phyloP scores from a whole-genome alignment of 352 stramenopile species.

The Globisporangium cystogenes region DNA sequence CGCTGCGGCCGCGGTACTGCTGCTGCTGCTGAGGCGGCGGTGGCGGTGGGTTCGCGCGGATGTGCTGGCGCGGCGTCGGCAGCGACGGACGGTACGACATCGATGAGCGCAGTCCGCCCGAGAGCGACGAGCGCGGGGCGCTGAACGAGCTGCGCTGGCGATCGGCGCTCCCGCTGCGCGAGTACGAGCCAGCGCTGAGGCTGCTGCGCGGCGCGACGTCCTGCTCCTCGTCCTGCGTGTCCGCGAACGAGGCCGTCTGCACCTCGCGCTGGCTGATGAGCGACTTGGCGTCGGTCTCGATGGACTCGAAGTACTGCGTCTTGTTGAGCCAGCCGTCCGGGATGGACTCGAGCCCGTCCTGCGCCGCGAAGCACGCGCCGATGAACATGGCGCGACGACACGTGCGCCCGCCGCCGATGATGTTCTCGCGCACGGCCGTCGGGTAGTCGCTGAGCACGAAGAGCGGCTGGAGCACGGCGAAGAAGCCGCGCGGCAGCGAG shows the following conservation, averaged over 20 bases:
- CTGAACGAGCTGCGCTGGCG: background rate
- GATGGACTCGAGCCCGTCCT: conserved; percentile 63
- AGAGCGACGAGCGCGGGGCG: conserved; percentile 35
- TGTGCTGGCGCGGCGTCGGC: conserved; percentile 9
- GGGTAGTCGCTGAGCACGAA: conserved; percentile 78
- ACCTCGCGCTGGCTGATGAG: conserved; percentile 62
- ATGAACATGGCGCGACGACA: conserved; percentile 81
- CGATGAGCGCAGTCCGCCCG: conserved; percentile 11
- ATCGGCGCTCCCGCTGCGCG: conserved; percentile 27
- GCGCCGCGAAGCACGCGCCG: conserved; percentile 70
- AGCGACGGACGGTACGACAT: conserved; percentile 3
- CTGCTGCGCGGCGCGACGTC: conserved; percentile 32
- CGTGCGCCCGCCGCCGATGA: conserved; percentile 70
- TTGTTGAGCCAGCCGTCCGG: conserved; percentile 73
- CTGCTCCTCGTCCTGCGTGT: conserved; percentile 32
- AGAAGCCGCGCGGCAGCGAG: conserved; percentile 60
- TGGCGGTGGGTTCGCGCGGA: conserved; percentile 1
- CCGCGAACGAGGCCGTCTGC: conserved; percentile 23
- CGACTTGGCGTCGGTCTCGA: conserved; percentile 69
- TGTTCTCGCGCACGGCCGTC: conserved; percentile 77
- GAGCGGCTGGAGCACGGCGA: conserved; percentile 65
- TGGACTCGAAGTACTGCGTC: conserved; percentile 77
- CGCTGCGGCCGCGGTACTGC: conserved; percentile 22
- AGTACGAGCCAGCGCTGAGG: conserved; percentile 32
- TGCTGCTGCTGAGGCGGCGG: conserved; percentile 1